Conservation (phyloP, 208 protist species). For the Leishmania major region DNA sequence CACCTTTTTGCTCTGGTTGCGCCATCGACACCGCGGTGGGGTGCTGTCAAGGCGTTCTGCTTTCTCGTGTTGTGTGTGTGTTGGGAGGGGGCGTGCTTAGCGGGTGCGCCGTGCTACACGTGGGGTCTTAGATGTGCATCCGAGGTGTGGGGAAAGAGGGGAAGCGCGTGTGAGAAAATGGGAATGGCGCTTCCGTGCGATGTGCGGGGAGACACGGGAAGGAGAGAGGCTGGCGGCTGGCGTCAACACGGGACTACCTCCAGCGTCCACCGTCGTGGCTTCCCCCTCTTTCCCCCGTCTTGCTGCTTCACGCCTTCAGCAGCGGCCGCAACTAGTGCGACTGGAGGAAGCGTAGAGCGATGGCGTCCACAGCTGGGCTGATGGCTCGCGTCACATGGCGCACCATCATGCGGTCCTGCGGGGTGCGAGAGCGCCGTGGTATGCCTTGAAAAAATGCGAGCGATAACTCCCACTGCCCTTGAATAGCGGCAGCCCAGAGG, state of each 20-base stretch:
- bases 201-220: background rate
- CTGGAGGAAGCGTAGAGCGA: constrained; percentile 66
- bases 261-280: background rate
- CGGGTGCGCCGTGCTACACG: background rate
- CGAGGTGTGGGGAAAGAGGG: background rate
- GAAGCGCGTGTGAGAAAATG: background rate
- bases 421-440: constrained; percentile 46
- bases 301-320: background rate
- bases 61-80: background rate
- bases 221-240: background rate
- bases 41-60: background rate
- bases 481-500: constrained; percentile 71
- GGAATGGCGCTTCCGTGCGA: background rate
- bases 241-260: background rate
- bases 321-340: constrained; percentile 15
- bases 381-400: constrained; percentile 52
- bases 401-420: constrained; percentile 74
- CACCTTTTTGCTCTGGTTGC: background rate
- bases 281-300: background rate
- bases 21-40: background rate
- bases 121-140: background rate
- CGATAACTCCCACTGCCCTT: constrained; percentile 72
- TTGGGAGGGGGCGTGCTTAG: background rate
- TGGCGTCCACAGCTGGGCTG: constrained; percentile 56
- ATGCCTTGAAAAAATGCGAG: constrained; percentile 56